Evolutionary conservation across 2,329 filamentous ascomycete species (phyloP), one percentile per base, ranked within the genome.

Genomic region (Mycosphaerelloides madeirae): DNA sequence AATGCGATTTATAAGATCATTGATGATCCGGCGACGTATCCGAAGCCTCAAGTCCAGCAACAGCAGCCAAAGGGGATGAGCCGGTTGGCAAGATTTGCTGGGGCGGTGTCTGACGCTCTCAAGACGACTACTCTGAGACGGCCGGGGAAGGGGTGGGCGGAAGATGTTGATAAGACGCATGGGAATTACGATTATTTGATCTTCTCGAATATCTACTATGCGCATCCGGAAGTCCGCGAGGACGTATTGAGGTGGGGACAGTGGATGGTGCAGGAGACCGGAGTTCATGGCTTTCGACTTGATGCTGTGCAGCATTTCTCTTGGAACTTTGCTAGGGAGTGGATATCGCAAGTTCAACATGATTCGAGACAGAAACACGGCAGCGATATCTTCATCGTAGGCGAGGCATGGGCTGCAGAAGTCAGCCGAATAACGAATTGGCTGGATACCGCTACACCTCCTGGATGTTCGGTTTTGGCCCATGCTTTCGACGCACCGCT

Each of bases 221-320:
- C 68, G 2, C 75, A 84, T 45, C 71, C 72, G 0, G 83, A 85
- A 53, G 83, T 87, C 8, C 70, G 73, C 28, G 63, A 74, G 3
- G 84, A 87, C 52, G 74, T 86, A 3, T 69, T 82, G 42, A 71
- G 74, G 39, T 87, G 84, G 84, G 80, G 79, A 2, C 67, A 75
- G 3, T 88, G 84, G 84, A 71, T 88, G 44, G 74, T 76, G 1
- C 67, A 76, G 5, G 70, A 81, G 47, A 60, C 85, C 0, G 76
- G 77, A 0, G 67, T 87, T 9, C 72, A 75, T 49, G 84, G 83
- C 1, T 81, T 87, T 62, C 74, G 84, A 14, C 75, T 87, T 39
- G 84, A 88, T 61, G 84, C 84, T 11, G 79, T 82, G 22, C 84
- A 86, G 65, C 84, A 88, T 65, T 85, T 82, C 64, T 83, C 78